Conservation (phyloP, 495 filamentous ascomycete genomes). For the Aspergillus leporis region DNA sequence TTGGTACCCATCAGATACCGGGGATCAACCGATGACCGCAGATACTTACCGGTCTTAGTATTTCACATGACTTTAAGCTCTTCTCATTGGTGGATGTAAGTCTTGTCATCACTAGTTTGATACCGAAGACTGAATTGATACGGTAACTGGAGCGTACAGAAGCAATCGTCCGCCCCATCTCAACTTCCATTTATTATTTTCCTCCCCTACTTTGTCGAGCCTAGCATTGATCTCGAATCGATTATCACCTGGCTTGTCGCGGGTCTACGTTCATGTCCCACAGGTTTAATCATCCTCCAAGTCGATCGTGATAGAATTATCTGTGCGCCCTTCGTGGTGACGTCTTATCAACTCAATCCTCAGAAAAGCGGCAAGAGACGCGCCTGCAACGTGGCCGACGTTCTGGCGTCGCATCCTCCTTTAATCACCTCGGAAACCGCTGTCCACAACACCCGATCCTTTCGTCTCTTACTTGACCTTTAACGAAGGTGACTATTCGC, state of each 20-base stretch:
- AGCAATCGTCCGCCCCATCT: constrained; percentile 15
- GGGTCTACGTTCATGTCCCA: constrained; percentile 10
- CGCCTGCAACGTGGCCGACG: constrained; percentile 53
- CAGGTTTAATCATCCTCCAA: constrained; percentile 5
- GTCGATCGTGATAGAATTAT: constrained; percentile 8
- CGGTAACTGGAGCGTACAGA: constrained; percentile 11
- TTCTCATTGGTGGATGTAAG: constrained; percentile 7
- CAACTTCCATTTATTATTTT: constrained; percentile 18
- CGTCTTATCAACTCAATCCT: constrained; percentile 19
- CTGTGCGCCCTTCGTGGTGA: constrained; percentile 23
- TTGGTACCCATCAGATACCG: constrained; percentile 19
- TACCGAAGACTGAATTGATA: constrained; percentile 14
- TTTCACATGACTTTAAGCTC: not conserved
- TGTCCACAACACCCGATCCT: constrained; percentile 5
- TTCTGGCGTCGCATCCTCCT: constrained; percentile 33
- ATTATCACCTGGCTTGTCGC: constrained; percentile 18
- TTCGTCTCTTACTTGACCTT: constrained; percentile 9
- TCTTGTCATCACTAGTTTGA: constrained; percentile 9
- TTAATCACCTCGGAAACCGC: constrained; percentile 11
- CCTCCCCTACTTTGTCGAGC: constrained; percentile 20
- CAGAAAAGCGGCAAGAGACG: constrained; percentile 29
- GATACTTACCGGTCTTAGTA: constrained; percentile 5
- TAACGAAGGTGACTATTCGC: constrained; percentile 16
- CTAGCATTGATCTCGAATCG: constrained; percentile 12
- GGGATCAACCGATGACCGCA: constrained; percentile 20